Percentiles rank a stretch among this genome's conserved stretches.
Evolutionary conservation across 78 protist genomes (phyloP).

Genomic region (Dictyostelium brefeldianum): DNA sequence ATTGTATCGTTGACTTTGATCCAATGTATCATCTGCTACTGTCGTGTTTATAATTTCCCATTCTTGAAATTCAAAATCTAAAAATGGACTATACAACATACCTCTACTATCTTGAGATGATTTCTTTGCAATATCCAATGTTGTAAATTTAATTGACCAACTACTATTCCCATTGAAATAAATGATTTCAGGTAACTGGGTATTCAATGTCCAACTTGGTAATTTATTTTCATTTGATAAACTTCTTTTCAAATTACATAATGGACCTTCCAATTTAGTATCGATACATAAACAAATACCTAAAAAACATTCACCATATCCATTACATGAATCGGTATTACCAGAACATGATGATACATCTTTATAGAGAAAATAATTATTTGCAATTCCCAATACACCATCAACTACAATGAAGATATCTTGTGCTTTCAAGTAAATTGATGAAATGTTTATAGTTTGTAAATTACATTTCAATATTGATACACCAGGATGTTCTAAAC

Average conservation of each 20-base stretch:
- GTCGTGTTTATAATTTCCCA: not conserved
- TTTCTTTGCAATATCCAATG: not conserved
- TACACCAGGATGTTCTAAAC: not conserved
- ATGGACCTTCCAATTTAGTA: not conserved
- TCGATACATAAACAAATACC: constrained; percentile 3
- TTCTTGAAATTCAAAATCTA: constrained; percentile 7
- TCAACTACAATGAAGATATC: constrained; percentile 1
- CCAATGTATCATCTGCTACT: not conserved
- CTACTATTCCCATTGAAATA: not conserved
- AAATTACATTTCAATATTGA: not conserved
- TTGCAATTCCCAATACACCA: not conserved
- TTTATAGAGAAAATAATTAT: not conserved
- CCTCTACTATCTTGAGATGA: not conserved
- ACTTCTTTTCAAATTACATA: not conserved
- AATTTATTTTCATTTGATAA: not conserved
- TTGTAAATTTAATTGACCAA: constrained; percentile 5
- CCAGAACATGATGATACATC: constrained; percentile 17
- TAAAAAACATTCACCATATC: not conserved
- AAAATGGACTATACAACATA: not conserved
- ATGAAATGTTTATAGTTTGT: not conserved
- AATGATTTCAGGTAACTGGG: not conserved
- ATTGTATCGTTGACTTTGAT: not conserved
- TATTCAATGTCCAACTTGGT: not conserved
- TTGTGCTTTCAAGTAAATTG: not conserved
- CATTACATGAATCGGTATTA: not conserved